Conservation (phyloP, 1,284 basidiomycete species). For the Apiotrichum laibachii region DNA sequence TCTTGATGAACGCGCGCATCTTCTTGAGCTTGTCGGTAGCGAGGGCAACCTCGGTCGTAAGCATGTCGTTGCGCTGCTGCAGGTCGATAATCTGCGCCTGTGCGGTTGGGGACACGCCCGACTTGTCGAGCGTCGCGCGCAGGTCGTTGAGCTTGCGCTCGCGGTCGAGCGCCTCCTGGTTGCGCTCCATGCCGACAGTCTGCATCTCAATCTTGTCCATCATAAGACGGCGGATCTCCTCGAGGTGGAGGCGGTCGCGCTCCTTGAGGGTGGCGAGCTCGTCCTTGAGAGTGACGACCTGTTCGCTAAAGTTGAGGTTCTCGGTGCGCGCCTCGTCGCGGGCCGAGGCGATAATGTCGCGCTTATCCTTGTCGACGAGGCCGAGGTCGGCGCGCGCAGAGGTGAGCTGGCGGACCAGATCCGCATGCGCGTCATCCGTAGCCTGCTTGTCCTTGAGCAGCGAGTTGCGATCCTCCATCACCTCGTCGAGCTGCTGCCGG, state of each 20-base stretch:
- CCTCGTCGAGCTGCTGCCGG: slow-evolving; percentile 80
- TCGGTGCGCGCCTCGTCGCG: slow-evolving; percentile 87
- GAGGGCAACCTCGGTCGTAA: slow-evolving; percentile 70
- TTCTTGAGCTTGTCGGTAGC: slow-evolving; percentile 75
- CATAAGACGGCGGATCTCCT: slow-evolving; percentile 79
- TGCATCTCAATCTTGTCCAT: slow-evolving; percentile 90
- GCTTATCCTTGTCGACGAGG: slow-evolving; percentile 53
- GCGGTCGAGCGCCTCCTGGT: slow-evolving; percentile 76
- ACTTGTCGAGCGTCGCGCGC: slow-evolving; percentile 66
- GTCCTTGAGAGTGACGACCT: slow-evolving; percentile 63
- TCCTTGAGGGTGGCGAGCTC: slow-evolving; percentile 72
- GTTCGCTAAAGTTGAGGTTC: slow-evolving; percentile 68
- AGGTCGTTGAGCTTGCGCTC: slow-evolving; percentile 59
- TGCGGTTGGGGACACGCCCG: slow-evolving; percentile 73
- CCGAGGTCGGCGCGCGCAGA: slow-evolving; percentile 74
- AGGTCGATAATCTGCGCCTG: slow-evolving; percentile 70
- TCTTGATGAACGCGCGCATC: slow-evolving; percentile 86
- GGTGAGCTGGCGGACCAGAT: slow-evolving; percentile 67
- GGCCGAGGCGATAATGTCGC: slow-evolving; percentile 43
- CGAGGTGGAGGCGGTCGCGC: slow-evolving; percentile 85
- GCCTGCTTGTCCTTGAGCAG: slow-evolving; percentile 59
- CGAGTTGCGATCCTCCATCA: slow-evolving; percentile 73
- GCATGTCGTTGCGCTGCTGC: slow-evolving; percentile 69
- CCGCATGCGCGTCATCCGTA: slow-evolving; percentile 60
- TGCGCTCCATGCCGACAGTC: slow-evolving; percentile 76